phyloP scores from a whole-genome alignment of 2,329 filamentous ascomycete genomes.

The Apiospora saccharicola region DNA sequence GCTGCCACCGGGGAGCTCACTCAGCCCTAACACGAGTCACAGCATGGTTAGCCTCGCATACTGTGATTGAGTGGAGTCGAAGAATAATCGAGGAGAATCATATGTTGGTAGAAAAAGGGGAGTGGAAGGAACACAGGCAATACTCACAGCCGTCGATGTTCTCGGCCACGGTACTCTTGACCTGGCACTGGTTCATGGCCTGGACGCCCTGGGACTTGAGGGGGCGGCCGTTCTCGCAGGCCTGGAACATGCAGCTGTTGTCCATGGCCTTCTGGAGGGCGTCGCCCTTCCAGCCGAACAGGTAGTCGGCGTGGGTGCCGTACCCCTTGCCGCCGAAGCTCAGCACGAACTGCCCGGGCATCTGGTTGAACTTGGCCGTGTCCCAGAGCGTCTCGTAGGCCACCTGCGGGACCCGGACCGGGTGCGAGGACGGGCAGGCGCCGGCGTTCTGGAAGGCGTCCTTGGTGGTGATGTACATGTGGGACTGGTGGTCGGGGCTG shows the following conservation, averaged over 20 bases:
- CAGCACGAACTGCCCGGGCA: constrained; percentile 41
- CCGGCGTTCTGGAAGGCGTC: constrained; percentile 40
- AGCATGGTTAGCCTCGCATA: background rate
- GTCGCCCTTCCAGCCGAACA: constrained; percentile 47
- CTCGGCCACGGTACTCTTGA: constrained; percentile 36
- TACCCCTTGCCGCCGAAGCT: constrained; percentile 44
- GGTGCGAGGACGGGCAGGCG: constrained; percentile 49
- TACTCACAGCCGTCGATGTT: constrained; percentile 39
- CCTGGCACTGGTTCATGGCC: constrained; percentile 39
- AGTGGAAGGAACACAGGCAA: background rate
- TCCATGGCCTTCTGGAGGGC: constrained; percentile 44
- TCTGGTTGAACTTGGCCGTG: constrained; percentile 47
- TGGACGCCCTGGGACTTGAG: constrained; percentile 37
- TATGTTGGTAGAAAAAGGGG: too few relatives aligned
- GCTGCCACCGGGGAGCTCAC: background rate
- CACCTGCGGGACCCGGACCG: constrained; percentile 52
- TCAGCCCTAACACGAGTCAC: background rate
- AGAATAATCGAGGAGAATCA: too few relatives aligned
- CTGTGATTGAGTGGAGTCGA: background rate
- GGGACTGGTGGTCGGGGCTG: constrained; percentile 60
- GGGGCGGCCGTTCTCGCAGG: constrained; percentile 41
- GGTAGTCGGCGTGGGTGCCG: constrained; percentile 49
- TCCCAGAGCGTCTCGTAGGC: constrained; percentile 55
- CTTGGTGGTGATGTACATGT: constrained; percentile 53
- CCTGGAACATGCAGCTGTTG: constrained; percentile 41